phyloP scores from a whole-genome alignment of 83 land plant species.

The Picea abies region DNA sequence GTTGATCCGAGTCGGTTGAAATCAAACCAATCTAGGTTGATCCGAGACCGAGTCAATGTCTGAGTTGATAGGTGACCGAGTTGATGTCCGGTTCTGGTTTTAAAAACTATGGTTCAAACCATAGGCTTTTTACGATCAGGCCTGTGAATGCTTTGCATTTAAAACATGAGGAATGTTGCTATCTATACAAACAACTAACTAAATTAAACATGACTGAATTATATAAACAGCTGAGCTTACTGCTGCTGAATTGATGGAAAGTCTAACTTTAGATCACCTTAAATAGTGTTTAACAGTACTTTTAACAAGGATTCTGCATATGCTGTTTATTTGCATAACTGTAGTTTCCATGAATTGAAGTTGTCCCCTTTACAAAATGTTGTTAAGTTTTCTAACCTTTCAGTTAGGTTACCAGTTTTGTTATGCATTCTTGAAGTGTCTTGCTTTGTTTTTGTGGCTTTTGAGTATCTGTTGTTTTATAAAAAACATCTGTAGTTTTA shows the following conservation, averaged over 20 bases:
- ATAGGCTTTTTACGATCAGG: neutral
- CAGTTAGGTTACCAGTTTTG: neutral
- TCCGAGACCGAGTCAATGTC: no score
- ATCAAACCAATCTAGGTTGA: no score
- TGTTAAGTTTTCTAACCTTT: neutral
- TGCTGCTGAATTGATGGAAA: neutral
- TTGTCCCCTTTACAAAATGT: neutral
- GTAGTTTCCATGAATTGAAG: neutral
- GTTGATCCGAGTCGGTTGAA: no score
- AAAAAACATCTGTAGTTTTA: no score
- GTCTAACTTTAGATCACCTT: neutral
- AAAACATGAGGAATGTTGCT: neutral
- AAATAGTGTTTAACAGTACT: neutral
- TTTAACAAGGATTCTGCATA: neutral
- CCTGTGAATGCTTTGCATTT: neutral
- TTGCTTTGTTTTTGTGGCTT: neutral
- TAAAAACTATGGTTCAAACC: no score
- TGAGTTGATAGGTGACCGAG: no score
- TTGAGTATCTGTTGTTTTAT: neutral
- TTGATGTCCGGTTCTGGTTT: no score
- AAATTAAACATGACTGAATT: neutral
- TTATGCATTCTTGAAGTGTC: neutral
- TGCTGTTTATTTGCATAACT: neutral
- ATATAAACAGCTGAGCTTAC: neutral
- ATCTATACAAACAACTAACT: neutral